Evolutionary conservation across 257 asterid species (phyloP), one percentile per base, ranked within the genome.

Genomic region (Solanum pinnatisectum): DNA sequence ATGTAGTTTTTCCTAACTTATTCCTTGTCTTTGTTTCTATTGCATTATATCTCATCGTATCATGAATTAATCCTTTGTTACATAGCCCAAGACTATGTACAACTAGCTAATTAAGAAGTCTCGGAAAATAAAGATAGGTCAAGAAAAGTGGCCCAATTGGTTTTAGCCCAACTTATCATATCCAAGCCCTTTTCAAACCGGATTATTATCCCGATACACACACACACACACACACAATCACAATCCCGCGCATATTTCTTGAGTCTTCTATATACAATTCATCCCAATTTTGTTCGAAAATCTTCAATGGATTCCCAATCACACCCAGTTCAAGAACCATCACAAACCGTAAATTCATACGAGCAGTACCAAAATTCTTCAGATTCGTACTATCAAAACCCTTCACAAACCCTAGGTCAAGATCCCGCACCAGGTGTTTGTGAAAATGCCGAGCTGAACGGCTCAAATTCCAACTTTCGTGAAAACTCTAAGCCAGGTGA

Each of bases 341-440:
- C 74, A 78, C 73, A 40, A 70, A 37, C 33, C 35, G 36, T 86
- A 35, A 73, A 22, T 85, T 22, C 95, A 30, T 60, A 88, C 87
- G 90, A 83, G 16, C 91, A 78, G 52, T 46, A 32, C 35, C 78
- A 32, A 32, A 70, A 22, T 81, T 37, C 78, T 59, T 91, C 87
- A 77, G 10, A 85, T 86, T 70, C 72, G 85, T 60, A 56, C 84
- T 77, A 84, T 37, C 88, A 88, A 52, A 59, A 90, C 78, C 91
- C 91, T 70, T 60, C 93, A 6, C 92, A 93, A 94, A 91, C 95
- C 97, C 94, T 90, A 88, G 95, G 89, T 22, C n/a, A 77, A 46
- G 27, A 46, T 46, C 40, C 27, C 67, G 30, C 85, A 9, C 42
- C 67, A 78, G 23, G n/a, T 42, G 65, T 25, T 78, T 22, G 65